Evolutionary conservation across 2,329 filamentous ascomycete species (phyloP), one percentile per base, ranked within the genome.

Genomic region (Monosporascus sp.): DNA sequence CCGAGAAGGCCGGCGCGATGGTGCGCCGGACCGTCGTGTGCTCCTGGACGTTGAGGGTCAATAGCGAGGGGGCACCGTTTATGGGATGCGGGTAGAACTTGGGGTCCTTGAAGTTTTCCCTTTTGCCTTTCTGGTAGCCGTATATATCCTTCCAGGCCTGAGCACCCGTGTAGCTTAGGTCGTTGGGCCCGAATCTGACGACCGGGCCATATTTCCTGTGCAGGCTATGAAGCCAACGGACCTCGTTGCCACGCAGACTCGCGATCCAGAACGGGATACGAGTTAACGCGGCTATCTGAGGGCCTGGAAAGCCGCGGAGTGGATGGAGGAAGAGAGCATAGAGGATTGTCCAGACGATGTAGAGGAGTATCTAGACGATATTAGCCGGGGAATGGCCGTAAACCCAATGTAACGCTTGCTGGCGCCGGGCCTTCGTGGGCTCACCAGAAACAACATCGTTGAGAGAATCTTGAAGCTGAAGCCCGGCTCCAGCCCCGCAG

Each of bases 301-400:
- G 64, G 8, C 64, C 65, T 1, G 65, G 64, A 41, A 58, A 63
- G 1, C 50, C 52, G 17, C 58, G 55, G 14, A 65, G 60, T 5
- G 62, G 62, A 40, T 67, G 62, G 17, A 67, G 54, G 43, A 59
- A 61, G 3, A 65, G 22, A 46, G 57, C 53, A 45, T 58, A 55
- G 37, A 56, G 45, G 47, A 52, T 15, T 41, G 18, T 41, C 38
- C 38, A 41, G 38, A 7, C 35, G 7, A 37, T 7, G 15, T 15
- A 7, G 35, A 37, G 7, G 15, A 15, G 15, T 8, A 37, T 37
- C 35, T 37, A 37, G 35, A 41, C 38, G 38, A 15, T 47, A 47
- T 28, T n/a, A n/a, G n/a, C n/a, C n/a, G n/a, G n/a, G n/a, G n/a
- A n/a, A n/a, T n/a, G n/a, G n/a, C n/a, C n/a, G n/a, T n/a, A n/a